Evolutionary conservation across 164 flowering plant species (phyloP).

Genomic region (Cinnamomum chago): DNA sequence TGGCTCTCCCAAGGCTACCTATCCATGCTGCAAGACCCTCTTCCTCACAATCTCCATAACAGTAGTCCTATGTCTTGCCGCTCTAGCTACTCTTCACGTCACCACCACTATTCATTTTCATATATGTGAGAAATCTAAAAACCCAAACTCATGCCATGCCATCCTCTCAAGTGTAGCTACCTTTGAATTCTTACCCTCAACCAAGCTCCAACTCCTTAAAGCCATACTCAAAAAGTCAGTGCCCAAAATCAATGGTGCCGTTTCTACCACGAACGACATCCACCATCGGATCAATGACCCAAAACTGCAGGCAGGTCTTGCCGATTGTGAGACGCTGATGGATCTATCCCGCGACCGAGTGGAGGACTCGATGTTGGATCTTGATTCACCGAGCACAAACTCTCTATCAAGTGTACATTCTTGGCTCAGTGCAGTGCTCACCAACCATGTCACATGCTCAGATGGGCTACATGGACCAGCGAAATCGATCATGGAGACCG

Average conservation of each 20-base stretch:
- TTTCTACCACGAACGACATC: neutral
- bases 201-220: neutral
- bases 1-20: neutral
- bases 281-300: neutral
- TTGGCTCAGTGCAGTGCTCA: conserved; percentile 6
- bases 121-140: neutral
- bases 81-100: neutral
- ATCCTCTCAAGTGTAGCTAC: neutral
- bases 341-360: conserved; percentile 1
- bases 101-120: neutral
- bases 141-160: conserved; percentile 1
- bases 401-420: neutral
- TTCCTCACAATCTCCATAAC: neutral
- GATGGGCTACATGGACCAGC: conserved; percentile 29
- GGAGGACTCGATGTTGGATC: neutral
- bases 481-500: conserved; percentile 16
- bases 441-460: conserved; percentile 41
- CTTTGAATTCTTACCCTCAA: neutral
- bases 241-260: neutral
- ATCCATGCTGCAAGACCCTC: neutral
- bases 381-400: neutral
- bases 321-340: conserved; percentile 3
- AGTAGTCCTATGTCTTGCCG: neutral
- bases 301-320: neutral
- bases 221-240: neutral